Evolutionary conservation across 2,329 filamentous ascomycete genomes (phyloP).

Genomic region (Purpureocillium lavendulum): DNA sequence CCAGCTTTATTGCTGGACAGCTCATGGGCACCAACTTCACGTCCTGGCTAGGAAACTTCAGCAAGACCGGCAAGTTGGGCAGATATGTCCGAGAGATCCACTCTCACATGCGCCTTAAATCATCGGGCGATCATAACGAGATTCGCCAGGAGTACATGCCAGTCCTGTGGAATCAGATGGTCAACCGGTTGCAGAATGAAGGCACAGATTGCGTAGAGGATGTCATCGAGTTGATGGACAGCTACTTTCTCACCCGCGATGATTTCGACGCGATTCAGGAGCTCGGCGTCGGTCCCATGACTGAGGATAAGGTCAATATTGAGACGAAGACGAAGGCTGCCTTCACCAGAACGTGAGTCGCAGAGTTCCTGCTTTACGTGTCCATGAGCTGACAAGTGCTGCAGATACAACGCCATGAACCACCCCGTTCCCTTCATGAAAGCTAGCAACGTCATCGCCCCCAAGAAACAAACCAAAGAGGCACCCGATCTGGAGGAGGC

Average conservation of each 20-base stretch:
- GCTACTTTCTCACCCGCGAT: constrained; percentile 88
- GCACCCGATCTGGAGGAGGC: constrained; percentile 94
- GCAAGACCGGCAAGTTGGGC: constrained; percentile 69
- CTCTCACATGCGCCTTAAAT: constrained; percentile 87
- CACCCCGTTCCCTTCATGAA: constrained; percentile 97
- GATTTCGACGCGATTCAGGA: constrained; percentile 92
- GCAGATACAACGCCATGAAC: constrained; percentile 73
- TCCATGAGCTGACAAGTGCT: neutral
- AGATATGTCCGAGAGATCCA: constrained; percentile 90
- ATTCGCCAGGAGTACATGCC: constrained; percentile 92
- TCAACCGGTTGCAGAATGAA: constrained; percentile 65
- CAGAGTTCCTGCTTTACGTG: neutral
- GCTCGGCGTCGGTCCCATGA: constrained; percentile 79
- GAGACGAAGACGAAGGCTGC: constrained; percentile 79
- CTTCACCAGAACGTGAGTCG: constrained; percentile 77
- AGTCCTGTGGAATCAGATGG: constrained; percentile 71
- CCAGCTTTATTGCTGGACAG: constrained; percentile 78
- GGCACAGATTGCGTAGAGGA: constrained; percentile 76
- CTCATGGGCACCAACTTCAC: constrained; percentile 73
- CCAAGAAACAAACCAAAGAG: constrained; percentile 64
- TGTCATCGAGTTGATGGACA: constrained; percentile 93
- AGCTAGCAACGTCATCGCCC: constrained; percentile 64
- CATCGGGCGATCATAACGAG: constrained; percentile 87
- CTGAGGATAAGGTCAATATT: constrained; percentile 65
- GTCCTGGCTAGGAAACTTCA: constrained; percentile 91